Evolutionary conservation across 495 filamentous ascomycete species (phyloP), one percentile per base, ranked within the genome.

Genomic region (Beverwykella pulmonaria): DNA sequence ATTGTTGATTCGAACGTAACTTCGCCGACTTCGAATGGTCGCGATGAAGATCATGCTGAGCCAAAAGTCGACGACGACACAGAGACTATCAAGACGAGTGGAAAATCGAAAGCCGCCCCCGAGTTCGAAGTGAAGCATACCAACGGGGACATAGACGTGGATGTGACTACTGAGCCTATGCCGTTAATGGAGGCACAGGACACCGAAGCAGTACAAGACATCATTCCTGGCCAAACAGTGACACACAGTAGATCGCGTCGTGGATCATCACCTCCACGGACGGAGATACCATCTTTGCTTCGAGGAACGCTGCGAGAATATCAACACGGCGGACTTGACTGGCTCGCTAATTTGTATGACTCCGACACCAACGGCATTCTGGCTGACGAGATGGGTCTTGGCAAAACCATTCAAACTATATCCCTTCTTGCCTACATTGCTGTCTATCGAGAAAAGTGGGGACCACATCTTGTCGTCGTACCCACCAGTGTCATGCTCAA

Each of bases 351-450:
- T 0, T 83, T 98, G 4, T 96, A 99, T 76, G 87, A 86, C n/a
- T 93, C 91, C 64, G 84, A 90, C 64, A 94, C 92, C 53, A 99
- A 99, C 74, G 95, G 95, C 44, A 99, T 99, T 54, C 81, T 99
- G n/a, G 95, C 95, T 4, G 95, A 99, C 73, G 95, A 99, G 72
- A 99, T 99, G 95, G 95, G 95, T 71, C 86, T 99, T 25, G 95
- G 95, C 1, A 99, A 99, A 76, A 99, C 95, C 0, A 98, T 99
- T 39, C 95, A 99, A 76, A 98, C 95, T 1, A 99, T 99, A 70
- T 89, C 95, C 15, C 80, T 99, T 10, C 81, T 99, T 53, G 95
- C 94, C 17, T 93, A 98, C 75, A 83, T 99, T 36, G 95, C 95
- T 23, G 92, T 92, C 57, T 82, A 96, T 61, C 89, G 96, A 75